A percentile compares a stretch with the other conserved stretches of the same genome.
phyloP scores from a whole-genome alignment of 305 asterid species.

The Salvia sclarea region DNA sequence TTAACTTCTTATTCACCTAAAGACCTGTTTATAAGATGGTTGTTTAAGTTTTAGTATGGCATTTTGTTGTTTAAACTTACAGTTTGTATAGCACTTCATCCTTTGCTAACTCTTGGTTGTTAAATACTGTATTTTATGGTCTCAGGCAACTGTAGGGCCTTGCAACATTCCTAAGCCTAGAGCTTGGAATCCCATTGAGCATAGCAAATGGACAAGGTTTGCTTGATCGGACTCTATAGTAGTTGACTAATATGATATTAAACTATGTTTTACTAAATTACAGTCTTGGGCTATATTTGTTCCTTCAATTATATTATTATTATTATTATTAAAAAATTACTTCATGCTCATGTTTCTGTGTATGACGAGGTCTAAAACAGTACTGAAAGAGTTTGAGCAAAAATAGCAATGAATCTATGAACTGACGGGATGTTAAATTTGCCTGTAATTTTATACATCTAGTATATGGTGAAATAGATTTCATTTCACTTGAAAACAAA shows the following conservation, averaged over 20 bases:
- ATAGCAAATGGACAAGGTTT: constrained; percentile 96
- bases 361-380: neutral
- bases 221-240: constrained; percentile 33
- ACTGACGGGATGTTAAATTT: neutral
- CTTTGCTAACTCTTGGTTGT: constrained; percentile 8
- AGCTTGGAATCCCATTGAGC: constrained; percentile 94
- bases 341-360: neutral
- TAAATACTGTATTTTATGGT: constrained; percentile 37
- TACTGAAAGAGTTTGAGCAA: neutral
- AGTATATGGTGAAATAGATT: neutral
- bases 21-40: constrained; percentile 15
- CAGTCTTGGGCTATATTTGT: neutral
- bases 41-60: too few species aligned
- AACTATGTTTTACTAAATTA: constrained; percentile 18
- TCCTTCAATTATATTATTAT: neutral
- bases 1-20: constrained; percentile 15
- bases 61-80: constrained; percentile 7
- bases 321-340: neutral
- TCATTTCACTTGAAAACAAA: neutral
- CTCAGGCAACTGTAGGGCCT: constrained; percentile 90
- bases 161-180: constrained; percentile 91
- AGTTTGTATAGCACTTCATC: constrained; percentile 11
- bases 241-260: constrained; percentile 21
- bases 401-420: neutral
- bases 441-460: neutral